These are phyloP conservation scores for Euphorbia peplus DNA, from an alignment of 345 rosid genomes.

Conservation along the genomic window DNA sequence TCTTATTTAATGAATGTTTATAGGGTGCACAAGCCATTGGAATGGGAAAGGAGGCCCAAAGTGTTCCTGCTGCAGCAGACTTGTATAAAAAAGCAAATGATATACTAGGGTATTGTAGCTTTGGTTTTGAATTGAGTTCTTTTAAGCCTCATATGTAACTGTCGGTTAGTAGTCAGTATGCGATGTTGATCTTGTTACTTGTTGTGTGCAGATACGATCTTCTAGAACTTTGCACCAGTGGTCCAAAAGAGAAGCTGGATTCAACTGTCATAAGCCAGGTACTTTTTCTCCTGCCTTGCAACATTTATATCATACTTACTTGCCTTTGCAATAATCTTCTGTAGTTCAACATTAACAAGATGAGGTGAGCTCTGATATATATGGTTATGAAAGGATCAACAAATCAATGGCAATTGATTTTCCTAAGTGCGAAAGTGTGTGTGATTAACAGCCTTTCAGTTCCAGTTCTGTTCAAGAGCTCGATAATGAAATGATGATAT, in stretches of 20 bases:
- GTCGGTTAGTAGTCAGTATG: not conserved
- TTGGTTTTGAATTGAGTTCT: constrained; percentile 1
- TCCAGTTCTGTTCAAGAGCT: too few relatives aligned
- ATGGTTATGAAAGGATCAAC: not conserved
- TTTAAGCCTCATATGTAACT: not conserved
- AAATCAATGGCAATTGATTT: not conserved
- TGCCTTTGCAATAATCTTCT: constrained; percentile 5
- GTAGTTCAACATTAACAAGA: not conserved
- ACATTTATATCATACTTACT: not conserved
- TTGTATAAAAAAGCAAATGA: constrained; percentile 80
- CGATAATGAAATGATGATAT: too few relatives aligned
- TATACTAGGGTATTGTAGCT: constrained; percentile 16
- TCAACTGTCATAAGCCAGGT: constrained; percentile 98
- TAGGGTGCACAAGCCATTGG: constrained; percentile 98
- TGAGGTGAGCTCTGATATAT: not conserved
- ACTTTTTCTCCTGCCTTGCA: constrained; percentile 11
- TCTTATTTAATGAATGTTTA: not conserved
- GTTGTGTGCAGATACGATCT: constrained; percentile 71
- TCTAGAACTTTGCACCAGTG: constrained; percentile 78
- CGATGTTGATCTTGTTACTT: constrained; percentile 11
- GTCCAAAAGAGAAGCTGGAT: constrained; percentile 95
- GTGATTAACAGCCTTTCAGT: not conserved
- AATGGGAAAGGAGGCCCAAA: constrained; percentile 93
- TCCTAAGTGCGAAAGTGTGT: not conserved
- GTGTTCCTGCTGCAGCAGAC: constrained; percentile 67